Percentiles rank a stretch among this genome's conserved stretches.
Conservation (phyloP, 805 yeast species). For the Wickerhamomyces queroliae region DNA sequence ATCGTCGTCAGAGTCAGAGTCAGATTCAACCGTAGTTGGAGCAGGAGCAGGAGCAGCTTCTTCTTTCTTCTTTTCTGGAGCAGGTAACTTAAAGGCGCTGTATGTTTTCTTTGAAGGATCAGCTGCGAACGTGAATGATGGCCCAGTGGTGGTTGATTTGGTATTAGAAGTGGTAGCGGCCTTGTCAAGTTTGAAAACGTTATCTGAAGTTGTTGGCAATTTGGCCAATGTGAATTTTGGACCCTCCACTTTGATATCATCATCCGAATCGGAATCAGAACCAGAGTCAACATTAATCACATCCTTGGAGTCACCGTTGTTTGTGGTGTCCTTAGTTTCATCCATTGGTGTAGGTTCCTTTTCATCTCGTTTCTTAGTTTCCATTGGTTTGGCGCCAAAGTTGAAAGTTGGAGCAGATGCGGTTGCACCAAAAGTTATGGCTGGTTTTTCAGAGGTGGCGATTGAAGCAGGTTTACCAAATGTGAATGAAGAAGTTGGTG, state of each 20-base stretch:
- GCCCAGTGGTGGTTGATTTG: constrained; percentile 29
- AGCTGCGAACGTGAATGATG: constrained; percentile 32
- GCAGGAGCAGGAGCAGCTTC: too few species aligned
- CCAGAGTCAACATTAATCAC: constrained; percentile 15
- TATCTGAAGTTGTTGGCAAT: constrained; percentile 42
- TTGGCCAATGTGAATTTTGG: constrained; percentile 51
- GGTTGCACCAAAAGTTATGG: constrained; percentile 25
- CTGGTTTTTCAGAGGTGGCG: constrained; percentile 29
- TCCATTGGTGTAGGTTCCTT: constrained; percentile 9
- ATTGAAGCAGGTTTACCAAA: constrained; percentile 6
- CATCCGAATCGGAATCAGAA: constrained; percentile 49
- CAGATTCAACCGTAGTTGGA: too few species aligned
- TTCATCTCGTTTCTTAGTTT: neutral
- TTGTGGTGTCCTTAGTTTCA: constrained; percentile 4
- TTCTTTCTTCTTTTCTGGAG: constrained; percentile 6
- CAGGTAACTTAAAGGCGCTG: constrained; percentile 28
- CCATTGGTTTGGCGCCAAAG: constrained; percentile 20
- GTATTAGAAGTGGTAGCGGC: constrained; percentile 14
- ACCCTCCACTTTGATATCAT: constrained; percentile 65
- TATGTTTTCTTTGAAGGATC: constrained; percentile 22
- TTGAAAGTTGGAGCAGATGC: constrained; percentile 6
- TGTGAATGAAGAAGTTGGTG: constrained; percentile 2
- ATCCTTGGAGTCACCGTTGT: constrained; percentile 1
- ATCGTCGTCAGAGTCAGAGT: constrained; percentile 53
- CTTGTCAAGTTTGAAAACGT: constrained; percentile 42